Evolutionary conservation across 2,329 filamentous ascomycete genomes (phyloP), one percentile per base, ranked within the genome.

Genomic region (Alternaria alternata): DNA sequence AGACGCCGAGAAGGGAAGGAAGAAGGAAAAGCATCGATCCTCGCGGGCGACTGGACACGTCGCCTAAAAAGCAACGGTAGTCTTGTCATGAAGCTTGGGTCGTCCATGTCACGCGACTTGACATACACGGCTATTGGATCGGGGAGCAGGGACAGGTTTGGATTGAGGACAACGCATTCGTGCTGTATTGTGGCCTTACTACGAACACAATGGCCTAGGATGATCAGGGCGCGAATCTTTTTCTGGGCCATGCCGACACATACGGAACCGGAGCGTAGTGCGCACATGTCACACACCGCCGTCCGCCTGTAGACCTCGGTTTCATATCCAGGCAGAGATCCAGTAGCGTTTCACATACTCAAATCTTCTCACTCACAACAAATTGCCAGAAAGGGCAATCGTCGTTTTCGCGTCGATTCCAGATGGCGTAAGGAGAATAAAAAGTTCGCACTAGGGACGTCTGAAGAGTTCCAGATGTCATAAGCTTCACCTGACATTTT

Each of bases 401-500:
- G 8, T 20, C 6, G 18, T n/a, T n/a, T 11, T 1, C 20, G 34
- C 32, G 36, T 49, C 22, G 46, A 49, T 49, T 49, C 14, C 32
- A 26, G 46, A 49, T 36, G 46, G 46, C 46, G 32, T 38, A 36
- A 49, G 46, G 46, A 49, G 46, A 49, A 26, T 49, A 36, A 49
- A 34, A 36, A 18, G 46, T 49, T 12, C 2, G 32, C 20, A 38
- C 46, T 49, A 49, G 46, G 16, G 30, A 49, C 22, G 46, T 32
- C 46, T 38, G 32, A 14, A 49, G 46, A 49, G 14, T 36, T 49
- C 46, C 46, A 38, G 46, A 49, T 18, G 46, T 48, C 32, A 7
- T n/a, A 48, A 48, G 46, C 30, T 36, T 34, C 28, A 48, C 20
- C 46, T 36, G 22, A 16, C 46, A 42, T 7, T 9, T 48, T 44